These are phyloP conservation scores for Pestalotiopsis sp. DNA, from an alignment of 2,329 filamentous ascomycete species.

Conservation along the genomic window DNA sequence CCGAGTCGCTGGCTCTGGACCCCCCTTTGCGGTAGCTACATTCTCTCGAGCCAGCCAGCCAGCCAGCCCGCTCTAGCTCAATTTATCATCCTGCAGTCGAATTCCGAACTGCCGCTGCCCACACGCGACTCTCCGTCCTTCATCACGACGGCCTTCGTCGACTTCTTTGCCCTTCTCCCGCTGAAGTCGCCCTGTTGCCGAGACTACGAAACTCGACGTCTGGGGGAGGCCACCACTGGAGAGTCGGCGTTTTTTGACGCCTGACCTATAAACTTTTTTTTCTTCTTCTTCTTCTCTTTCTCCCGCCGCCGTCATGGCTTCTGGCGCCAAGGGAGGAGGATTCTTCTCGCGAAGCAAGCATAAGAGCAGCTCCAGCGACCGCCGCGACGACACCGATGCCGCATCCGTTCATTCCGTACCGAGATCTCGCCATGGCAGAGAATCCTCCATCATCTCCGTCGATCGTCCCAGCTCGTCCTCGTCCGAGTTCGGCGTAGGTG, in stretches of 20 bases:
- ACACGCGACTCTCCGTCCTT: neutral
- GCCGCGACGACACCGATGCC: slow-evolving; percentile 66
- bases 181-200: neutral
- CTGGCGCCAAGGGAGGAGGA: slow-evolving; percentile 69
- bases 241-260: slow-evolving; percentile 30
- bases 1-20: neutral
- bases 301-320: slow-evolving; percentile 80
- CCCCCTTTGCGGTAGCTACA: neutral
- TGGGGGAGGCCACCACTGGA: slow-evolving; percentile 23
- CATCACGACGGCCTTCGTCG: neutral
- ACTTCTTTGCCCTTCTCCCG: neutral
- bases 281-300: slow-evolving; percentile 54
- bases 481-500: slow-evolving; percentile 75
- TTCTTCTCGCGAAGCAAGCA: slow-evolving; percentile 92
- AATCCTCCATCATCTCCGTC: slow-evolving; percentile 72
- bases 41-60: neutral
- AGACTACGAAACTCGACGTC: slow-evolving; percentile 15
- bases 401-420: slow-evolving; percentile 43
- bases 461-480: slow-evolving; percentile 69
- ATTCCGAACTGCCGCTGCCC: neutral
- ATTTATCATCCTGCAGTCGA: neutral
- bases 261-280: slow-evolving; percentile 3
- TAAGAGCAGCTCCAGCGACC: slow-evolving; percentile 66
- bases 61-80: neutral
- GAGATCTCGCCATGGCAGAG: slow-evolving; percentile 69